These are phyloP conservation scores for Centaurea solstitialis DNA, from an alignment of 129 eudicot species.

Conservation along the genomic window DNA sequence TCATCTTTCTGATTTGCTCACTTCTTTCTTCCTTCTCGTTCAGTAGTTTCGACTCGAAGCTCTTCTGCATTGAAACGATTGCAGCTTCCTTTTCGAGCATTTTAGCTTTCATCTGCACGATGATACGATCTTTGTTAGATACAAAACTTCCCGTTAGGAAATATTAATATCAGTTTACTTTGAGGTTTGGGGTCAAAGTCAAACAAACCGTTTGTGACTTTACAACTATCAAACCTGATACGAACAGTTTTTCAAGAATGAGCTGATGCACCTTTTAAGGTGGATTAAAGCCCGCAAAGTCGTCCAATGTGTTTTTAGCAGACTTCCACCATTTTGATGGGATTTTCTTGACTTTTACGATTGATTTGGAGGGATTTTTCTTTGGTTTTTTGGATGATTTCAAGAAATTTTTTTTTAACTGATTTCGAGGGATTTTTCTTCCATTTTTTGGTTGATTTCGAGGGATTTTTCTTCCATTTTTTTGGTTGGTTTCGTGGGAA, in stretches of 20 bases:
- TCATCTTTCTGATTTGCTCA: conserved; percentile 43
- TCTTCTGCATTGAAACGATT: conserved; percentile 59
- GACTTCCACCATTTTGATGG: no score
- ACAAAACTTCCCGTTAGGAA: neutral
- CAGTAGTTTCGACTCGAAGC: conserved; percentile 49
- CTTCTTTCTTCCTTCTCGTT: conserved; percentile 55
- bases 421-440: no score
- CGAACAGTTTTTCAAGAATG: neutral
- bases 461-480: no score
- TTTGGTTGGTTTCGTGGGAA: no score
- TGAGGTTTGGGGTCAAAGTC: conserved; percentile 24
- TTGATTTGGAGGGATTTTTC: no score
- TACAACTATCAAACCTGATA: neutral
- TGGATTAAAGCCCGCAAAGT: no score
- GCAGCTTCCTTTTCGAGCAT: conserved; percentile 70
- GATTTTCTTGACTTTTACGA: no score
- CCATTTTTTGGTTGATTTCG: no score
- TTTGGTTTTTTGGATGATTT: no score
- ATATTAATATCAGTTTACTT: neutral
- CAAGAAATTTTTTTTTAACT: no score
- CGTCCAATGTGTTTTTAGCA: no score
- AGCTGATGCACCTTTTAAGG: no score
- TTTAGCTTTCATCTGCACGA: conserved; percentile 50
- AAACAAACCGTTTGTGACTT: conserved; percentile 4
- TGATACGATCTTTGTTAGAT: neutral